phyloP scores from a whole-genome alignment of 441 rosid species.

The Populus hybrid region DNA sequence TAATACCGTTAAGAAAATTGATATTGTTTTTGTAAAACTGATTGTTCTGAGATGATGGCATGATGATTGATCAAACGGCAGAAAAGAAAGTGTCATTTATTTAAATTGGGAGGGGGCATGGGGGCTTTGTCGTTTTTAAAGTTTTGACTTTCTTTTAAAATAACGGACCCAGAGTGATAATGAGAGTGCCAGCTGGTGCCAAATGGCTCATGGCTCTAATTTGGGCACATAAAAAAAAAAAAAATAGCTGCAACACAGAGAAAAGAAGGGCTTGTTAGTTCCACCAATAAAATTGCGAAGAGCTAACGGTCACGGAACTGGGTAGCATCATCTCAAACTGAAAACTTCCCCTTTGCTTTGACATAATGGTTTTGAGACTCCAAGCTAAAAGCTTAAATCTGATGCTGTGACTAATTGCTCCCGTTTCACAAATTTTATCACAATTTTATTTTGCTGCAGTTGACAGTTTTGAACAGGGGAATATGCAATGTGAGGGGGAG shows the following conservation, averaged over 20 bases:
- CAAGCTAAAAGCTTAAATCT: background rate
- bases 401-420: background rate
- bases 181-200: constrained; percentile 3
- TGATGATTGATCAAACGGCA: background rate
- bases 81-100: too few species aligned
- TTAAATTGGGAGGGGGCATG: background rate
- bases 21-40: too few species aligned
- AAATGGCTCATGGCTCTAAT: background rate
- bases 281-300: too few species aligned
- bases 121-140: background rate
- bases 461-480: constrained; percentile 59
- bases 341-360: too few species aligned
- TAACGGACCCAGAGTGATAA: background rate
- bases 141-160: background rate
- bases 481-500: constrained; percentile 26
- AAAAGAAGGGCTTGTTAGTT: too few species aligned
- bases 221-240: background rate
- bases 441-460: constrained; percentile 36
- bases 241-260: too few species aligned
- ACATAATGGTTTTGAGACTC: background rate
- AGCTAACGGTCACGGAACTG: too few species aligned
- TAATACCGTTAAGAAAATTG: background rate
- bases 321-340: background rate
- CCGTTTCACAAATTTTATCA: background rate
- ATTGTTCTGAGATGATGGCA: background rate